Percentiles rank a stretch among this genome's conserved stretches.
phyloP scores from a whole-genome alignment of 2,329 filamentous ascomycete species.

The Arthrobotrys iridis region DNA sequence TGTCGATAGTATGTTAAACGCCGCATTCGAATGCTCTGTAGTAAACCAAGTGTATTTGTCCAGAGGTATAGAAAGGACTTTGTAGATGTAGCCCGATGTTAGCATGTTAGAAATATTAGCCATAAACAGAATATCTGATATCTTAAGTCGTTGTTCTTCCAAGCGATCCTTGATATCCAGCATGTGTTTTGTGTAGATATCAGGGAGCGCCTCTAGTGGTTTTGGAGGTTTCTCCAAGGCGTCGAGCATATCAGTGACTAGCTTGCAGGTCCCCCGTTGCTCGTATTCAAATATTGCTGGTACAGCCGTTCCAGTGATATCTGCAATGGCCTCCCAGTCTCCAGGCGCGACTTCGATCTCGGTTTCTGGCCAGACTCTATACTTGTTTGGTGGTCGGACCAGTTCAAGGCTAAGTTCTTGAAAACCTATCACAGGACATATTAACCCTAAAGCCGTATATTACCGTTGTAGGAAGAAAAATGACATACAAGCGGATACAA shows the following conservation, averaged over 20 bases:
- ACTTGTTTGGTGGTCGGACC: slow-evolving; percentile 19
- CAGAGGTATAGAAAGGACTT: slow-evolving; percentile 52
- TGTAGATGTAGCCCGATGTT: slow-evolving; percentile 37
- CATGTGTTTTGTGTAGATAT: slow-evolving; percentile 20
- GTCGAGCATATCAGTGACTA: slow-evolving; percentile 23
- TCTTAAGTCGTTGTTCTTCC: slow-evolving; percentile 20
- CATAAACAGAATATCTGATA: slow-evolving; percentile 54
- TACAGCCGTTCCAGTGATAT: slow-evolving; percentile 54
- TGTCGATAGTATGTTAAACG: slow-evolving; percentile 16
- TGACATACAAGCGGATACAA: slow-evolving; percentile 43
- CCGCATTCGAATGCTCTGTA: slow-evolving; percentile 10
- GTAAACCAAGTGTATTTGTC: slow-evolving; percentile 53
- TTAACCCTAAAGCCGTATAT: background rate
- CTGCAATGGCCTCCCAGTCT: slow-evolving; percentile 35
- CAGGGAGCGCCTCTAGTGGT: background rate
- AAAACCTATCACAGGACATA: slow-evolving; percentile 13
- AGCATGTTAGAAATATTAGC: slow-evolving; percentile 51
- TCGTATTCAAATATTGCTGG: slow-evolving; percentile 49
- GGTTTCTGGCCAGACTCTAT: slow-evolving; percentile 16
- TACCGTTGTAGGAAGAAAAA: background rate
- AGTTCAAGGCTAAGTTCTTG: slow-evolving; percentile 34
- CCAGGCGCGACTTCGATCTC: slow-evolving; percentile 23
- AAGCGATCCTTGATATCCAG: slow-evolving; percentile 24
- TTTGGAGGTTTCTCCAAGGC: background rate
- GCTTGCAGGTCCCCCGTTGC: slow-evolving; percentile 28